Evolutionary conservation across 805 yeast species (phyloP).

Genomic region (Wickerhamomyces mucosus): DNA sequence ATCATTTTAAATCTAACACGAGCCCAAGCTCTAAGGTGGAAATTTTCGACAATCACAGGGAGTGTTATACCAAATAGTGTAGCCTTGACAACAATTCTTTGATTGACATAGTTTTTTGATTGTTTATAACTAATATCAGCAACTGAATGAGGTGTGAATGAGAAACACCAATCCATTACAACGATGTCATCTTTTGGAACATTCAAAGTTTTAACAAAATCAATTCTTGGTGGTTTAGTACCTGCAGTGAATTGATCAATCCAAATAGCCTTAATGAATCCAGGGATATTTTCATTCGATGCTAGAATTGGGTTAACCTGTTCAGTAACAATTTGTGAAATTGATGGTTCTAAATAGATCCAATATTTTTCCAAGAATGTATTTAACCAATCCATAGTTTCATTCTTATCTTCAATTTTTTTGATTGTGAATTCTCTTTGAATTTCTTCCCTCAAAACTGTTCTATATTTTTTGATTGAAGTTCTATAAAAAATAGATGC

Average conservation of each 20-base stretch:
- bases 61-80: conserved; percentile 74
- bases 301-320: conserved; percentile 81
- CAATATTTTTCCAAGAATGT: conserved; percentile 84
- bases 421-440: conserved; percentile 79
- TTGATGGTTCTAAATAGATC: conserved; percentile 82
- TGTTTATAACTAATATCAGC: conserved; percentile 84
- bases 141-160: conserved; percentile 85
- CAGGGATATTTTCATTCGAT: conserved; percentile 66
- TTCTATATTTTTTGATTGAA: conserved; percentile 72
- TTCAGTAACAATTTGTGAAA: conserved; percentile 77
- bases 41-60: conserved; percentile 73
- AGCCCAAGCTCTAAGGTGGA: conserved; percentile 64
- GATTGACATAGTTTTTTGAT: conserved; percentile 74
- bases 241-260: conserved; percentile 86
- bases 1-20: conserved; percentile 86
- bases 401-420: conserved; percentile 79
- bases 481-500: conserved; percentile 70
- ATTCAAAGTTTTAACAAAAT: conserved; percentile 78
- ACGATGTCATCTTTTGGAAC: conserved; percentile 89
- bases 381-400: conserved; percentile 94
- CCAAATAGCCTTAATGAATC: conserved; percentile 76
- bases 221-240: conserved; percentile 91
- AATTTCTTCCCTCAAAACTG: conserved; percentile 63
- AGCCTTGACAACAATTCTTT: conserved; percentile 67
- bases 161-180: conserved; percentile 95